These are phyloP conservation scores for Pseudoperonospora humuli DNA, from an alignment of 352 stramenopile genomes.

Conservation along the genomic window DNA sequence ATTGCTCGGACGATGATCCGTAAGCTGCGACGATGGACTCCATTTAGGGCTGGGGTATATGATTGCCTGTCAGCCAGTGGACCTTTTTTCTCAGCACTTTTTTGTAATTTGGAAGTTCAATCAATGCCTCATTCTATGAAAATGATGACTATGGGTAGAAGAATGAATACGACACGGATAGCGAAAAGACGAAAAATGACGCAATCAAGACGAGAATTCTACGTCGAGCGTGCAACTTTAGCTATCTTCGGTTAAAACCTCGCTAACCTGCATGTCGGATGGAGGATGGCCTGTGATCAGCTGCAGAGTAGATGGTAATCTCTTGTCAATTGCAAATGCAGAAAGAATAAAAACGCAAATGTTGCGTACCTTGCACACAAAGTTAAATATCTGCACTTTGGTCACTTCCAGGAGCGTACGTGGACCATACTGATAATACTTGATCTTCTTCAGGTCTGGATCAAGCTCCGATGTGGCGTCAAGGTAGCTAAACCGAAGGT, in stretches of 20 bases:
- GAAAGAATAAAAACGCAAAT: background rate
- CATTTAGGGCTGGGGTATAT: conserved; percentile 23
- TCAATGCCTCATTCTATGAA: no score
- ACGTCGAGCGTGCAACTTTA: no score
- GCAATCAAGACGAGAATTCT: no score
- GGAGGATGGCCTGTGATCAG: conserved; percentile 60
- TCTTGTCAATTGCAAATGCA: background rate
- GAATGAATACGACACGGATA: no score
- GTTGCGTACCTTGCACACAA: conserved; percentile 72
- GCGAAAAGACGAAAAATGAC: no score
- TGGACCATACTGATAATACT: conserved; percentile 61
- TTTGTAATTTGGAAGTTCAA: background rate
- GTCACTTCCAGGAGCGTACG: conserved; percentile 68
- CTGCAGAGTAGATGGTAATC: conserved; percentile 17
- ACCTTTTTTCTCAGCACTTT: background rate
- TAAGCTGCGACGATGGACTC: conserved; percentile 35
- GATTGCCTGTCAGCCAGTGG: no score
- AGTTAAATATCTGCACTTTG: conserved; percentile 83
- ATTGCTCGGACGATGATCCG: conserved; percentile 25
- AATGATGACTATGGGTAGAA: no score
- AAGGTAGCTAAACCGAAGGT: conserved; percentile 42
- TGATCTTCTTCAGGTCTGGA: conserved; percentile 67
- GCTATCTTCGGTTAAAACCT: conserved; percentile 52
- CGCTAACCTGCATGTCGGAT: conserved; percentile 58
- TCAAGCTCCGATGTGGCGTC: conserved; percentile 62